Percentiles rank a stretch among this genome's conserved stretches.
phyloP scores from a whole-genome alignment of 1,284 basidiomycete species.

The Ganoderma lingzhi region DNA sequence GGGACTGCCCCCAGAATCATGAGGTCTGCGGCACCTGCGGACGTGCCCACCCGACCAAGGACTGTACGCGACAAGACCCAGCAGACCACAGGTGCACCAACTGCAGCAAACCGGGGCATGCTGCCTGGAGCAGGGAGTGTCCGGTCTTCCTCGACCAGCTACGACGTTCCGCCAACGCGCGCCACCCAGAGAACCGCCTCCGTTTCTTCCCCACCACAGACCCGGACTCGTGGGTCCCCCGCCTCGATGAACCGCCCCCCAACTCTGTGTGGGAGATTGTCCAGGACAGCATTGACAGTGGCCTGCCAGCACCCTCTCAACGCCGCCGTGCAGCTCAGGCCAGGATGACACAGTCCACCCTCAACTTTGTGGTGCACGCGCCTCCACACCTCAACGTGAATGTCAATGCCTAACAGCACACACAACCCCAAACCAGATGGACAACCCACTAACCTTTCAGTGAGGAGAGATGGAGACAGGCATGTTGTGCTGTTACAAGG shows the following conservation, averaged over 20 bases:
- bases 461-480: no score
- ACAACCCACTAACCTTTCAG: no score
- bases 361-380: background rate
- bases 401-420: no score
- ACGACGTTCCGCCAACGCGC: background rate
- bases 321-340: background rate
- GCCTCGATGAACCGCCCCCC: background rate
- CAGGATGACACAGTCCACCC: background rate
- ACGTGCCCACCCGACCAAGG: conserved; percentile 27
- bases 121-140: background rate
- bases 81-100: conserved; percentile 19
- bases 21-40: conserved; percentile 39
- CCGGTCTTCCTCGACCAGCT: background rate
- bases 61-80: conserved; percentile 11
- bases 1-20: conserved; percentile 30
- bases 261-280: background rate
- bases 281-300: accelerated
- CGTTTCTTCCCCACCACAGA: background rate
- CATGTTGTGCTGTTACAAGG: no score
- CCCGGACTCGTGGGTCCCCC: background rate
- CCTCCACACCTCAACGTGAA: no score
- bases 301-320: background rate
- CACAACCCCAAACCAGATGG: no score
- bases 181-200: background rate
- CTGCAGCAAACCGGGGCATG: conserved; percentile 10